Base-by-base conservation (phyloP, 2,329 filamentous ascomycete species). In the Talaromyces sp. region DNA sequence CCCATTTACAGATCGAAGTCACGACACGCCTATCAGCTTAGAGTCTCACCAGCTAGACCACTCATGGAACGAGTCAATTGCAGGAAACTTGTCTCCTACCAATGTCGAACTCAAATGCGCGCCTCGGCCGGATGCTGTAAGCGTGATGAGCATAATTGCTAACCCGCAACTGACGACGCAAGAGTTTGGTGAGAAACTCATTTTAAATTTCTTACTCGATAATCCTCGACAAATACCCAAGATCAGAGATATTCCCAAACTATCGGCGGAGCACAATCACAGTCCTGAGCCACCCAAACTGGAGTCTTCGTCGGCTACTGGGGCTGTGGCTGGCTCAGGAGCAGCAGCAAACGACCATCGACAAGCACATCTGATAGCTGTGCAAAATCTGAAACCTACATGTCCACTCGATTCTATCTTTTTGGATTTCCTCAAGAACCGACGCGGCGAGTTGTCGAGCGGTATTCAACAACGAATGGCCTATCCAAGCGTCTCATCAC, bases 321-420 rank as follows among this genome's bases (percentile, higher is more conserved):
- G 27, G 11, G 35, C 61, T n/a, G 41, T 27, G 13, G 14, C 50
- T 19, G 13, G 48, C 9, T 35, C 48, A 19, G 39, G 45, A 39
- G 52, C 37, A 41, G 39, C 11, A 72, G 59, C 66, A 60, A 60
- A 67, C 22, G 73, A 76, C 7, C 71, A 71, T 50, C 52, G 69
- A 6, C 65, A 74, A n/a, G 74, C 76, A 9, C 77, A 76, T 69
- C 71, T 76, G 58, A 75, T 77, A 10, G 77, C 83, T 39, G 78
- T 89, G 58, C 83, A 82, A 67, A 91, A 92, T 71, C 82, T 85
- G 22, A 75, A 82, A 1, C 84, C 91, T 0, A 93, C 91, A 0
- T 95, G 91, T 74, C 87, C 91, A 0, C 82, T 96, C 1, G 93
- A 96, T 72, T 83, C 81, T 48, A 85, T 97, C n/a, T 83, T 96